Percentiles rank a stretch among this genome's conserved stretches.
phyloP scores from a whole-genome alignment of 2,329 filamentous ascomycete genomes.

The Neophaeococcomyces mojaviensis region DNA sequence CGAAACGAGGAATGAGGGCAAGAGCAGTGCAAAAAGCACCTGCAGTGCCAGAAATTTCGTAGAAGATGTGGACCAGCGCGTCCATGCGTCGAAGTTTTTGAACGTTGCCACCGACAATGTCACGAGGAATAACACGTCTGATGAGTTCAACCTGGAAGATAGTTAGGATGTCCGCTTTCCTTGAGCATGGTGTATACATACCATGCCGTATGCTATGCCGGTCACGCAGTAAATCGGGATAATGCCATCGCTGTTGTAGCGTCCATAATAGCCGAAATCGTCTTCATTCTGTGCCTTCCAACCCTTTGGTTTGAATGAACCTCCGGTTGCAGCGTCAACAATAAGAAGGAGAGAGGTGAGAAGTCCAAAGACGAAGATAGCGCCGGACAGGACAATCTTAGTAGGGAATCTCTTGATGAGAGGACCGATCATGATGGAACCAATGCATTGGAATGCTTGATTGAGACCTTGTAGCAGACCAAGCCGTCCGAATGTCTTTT shows the following conservation, averaged over 20 bases:
- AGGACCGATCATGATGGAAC: constrained; percentile 45
- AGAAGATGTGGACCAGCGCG: constrained; percentile 41
- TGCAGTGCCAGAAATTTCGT: constrained; percentile 42
- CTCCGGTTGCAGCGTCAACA: constrained; percentile 43
- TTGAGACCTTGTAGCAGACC: constrained; percentile 44
- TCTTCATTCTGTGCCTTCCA: constrained; percentile 22
- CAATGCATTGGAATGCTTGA: constrained; percentile 45
- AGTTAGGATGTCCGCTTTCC: constrained; percentile 24
- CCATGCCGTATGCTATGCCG: constrained; percentile 30
- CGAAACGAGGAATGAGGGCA: constrained; percentile 43
- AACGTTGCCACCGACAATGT: constrained; percentile 46
- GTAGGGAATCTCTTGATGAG: constrained; percentile 43
- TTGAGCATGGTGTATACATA: not conserved
- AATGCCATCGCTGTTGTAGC: constrained; percentile 32
- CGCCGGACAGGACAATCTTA: constrained; percentile 38
- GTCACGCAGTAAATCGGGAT: constrained; percentile 42
- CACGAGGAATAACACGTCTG: constrained; percentile 43
- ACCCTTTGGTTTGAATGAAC: constrained; percentile 33
- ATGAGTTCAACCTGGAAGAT: constrained; percentile 38
- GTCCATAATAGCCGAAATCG: constrained; percentile 29
- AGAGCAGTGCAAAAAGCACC: constrained; percentile 44
- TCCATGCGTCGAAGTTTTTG: constrained; percentile 45
- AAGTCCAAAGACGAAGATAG: constrained; percentile 40
- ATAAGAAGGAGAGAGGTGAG: constrained; percentile 43
- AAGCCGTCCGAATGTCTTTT: constrained; percentile 41